These are phyloP conservation scores for Schizophyllum commune DNA, from an alignment of 1,284 basidiomycete species.

Conservation along the genomic window DNA sequence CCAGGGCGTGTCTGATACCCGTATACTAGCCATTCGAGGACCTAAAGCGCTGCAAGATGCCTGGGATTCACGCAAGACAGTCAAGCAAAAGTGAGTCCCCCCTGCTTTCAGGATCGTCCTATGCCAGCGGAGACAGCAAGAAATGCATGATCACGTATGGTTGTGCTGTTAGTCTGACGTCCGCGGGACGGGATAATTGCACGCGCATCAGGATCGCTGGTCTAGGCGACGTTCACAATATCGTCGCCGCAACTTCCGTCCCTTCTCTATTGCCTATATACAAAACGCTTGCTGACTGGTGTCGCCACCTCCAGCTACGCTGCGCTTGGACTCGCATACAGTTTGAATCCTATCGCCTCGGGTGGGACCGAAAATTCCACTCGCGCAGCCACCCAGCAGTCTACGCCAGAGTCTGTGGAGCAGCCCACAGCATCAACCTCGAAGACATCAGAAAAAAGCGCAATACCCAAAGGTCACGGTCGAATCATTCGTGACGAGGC, in stretches of 20 bases:
- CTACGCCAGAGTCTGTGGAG: slow-evolving; percentile 8
- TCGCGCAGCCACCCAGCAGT: slow-evolving; percentile 7
- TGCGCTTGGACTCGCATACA: slow-evolving; percentile 64
- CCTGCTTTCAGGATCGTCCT: neutral
- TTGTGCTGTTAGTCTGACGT: neutral
- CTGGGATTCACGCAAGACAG: slow-evolving; percentile 88
- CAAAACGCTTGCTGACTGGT: neutral
- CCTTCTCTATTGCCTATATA: slow-evolving; percentile 1
- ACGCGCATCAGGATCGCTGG: neutral
- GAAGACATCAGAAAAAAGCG: slow-evolving; percentile 9
- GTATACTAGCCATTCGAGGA: slow-evolving; percentile 63
- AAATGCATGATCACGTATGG: neutral
- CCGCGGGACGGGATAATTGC: neutral
- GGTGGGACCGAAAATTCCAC: slow-evolving; percentile 44
- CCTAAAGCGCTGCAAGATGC: slow-evolving; percentile 77
- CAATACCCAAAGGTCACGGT: slow-evolving; percentile 69
- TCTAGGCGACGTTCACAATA: neutral
- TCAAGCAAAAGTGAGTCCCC: slow-evolving; percentile 80
- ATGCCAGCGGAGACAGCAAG: neutral
- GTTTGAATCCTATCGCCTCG: slow-evolving; percentile 55
- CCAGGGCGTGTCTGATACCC: slow-evolving; percentile 5
- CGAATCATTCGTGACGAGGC: slow-evolving; percentile 78
- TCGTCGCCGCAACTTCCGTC: neutral
- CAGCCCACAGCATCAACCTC: slow-evolving; percentile 14
- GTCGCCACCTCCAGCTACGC: slow-evolving; percentile 52